phyloP scores from a whole-genome alignment of 148 eudicot genomes.

The Fagopyrum tataricum region DNA sequence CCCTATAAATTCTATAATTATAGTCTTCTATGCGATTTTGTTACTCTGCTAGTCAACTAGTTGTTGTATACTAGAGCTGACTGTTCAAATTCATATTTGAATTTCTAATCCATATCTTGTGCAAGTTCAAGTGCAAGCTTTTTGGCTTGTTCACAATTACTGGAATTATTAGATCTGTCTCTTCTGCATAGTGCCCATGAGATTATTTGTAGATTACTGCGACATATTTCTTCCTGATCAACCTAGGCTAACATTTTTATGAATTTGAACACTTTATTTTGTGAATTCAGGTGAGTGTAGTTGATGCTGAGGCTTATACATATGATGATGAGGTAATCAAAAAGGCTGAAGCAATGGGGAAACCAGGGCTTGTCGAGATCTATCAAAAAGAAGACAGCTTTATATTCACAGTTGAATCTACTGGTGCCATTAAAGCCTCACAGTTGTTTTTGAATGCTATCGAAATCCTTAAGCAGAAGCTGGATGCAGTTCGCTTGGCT shows the following conservation, averaged over 20 bases:
- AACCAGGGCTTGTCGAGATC: constrained; percentile 75
- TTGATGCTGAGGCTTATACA: constrained; percentile 78
- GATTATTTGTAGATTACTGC: not conserved
- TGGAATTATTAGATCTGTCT: not conserved
- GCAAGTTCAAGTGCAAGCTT: not conserved
- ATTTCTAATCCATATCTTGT: not conserved
- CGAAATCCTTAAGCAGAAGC: constrained; percentile 69
- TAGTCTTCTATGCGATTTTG: not conserved
- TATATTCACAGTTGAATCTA: constrained; percentile 86
- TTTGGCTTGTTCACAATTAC: not conserved
- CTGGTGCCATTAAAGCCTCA: constrained; percentile 87
- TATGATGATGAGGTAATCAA: constrained; percentile 91
- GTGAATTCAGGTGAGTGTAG: constrained; percentile 48
- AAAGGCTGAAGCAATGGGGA: constrained; percentile 84
- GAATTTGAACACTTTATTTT: not conserved
- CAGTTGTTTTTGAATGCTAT: constrained; percentile 77
- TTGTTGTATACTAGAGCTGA: not conserved
- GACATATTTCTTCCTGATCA: not conserved
- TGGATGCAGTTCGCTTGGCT: constrained; percentile 82
- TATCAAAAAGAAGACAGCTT: constrained; percentile 78
- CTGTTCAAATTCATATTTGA: not conserved
- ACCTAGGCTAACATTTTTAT: not conserved
- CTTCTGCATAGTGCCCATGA: not conserved
- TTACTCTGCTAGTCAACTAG: not conserved
- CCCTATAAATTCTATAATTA: not conserved